A percentile compares a stretch with the other conserved stretches of the same genome.
Conservation (phyloP, 169 alveolate species). For the Plasmodium inui region DNA sequence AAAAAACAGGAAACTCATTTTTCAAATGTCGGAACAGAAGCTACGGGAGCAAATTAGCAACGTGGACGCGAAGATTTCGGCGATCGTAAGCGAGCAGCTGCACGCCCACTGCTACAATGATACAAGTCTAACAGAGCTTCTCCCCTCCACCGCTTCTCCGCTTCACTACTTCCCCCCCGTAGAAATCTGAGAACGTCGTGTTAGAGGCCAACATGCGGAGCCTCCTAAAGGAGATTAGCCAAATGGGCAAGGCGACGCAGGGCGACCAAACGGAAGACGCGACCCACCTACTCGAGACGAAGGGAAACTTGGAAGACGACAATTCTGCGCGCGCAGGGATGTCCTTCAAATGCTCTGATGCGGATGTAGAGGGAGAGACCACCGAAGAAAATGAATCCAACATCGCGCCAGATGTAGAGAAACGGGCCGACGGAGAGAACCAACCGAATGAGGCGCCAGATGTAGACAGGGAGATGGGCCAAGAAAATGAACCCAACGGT, state of each 20-base stretch:
- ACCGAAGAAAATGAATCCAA: neutral
- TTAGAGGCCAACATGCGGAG: constrained; percentile 38
- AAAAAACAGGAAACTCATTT: constrained; percentile 28
- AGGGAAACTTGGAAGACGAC: neutral
- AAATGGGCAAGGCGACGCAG: neutral
- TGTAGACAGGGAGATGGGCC: neutral
- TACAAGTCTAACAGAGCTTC: neutral
- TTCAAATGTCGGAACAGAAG: constrained; percentile 31
- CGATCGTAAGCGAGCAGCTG: constrained; percentile 18
- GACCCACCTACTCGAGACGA: neutral
- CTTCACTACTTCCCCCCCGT: neutral
- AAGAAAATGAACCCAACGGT: neutral
- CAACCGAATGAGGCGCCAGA: neutral
- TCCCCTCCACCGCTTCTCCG: neutral
- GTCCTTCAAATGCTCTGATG: neutral
- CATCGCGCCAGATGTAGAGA: neutral
- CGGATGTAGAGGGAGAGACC: neutral
- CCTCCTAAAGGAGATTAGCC: constrained; percentile 20
- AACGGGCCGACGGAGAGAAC: neutral
- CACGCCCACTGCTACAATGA: neutral
- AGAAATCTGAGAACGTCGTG: constrained; percentile 57
- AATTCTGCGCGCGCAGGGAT: neutral
- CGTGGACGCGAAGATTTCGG: constrained; percentile 14
- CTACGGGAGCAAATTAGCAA: constrained; percentile 28
- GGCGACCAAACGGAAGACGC: neutral